These are phyloP conservation scores for Alnus rubra DNA, from an alignment of 306 rosid species.

Conservation along the genomic window DNA sequence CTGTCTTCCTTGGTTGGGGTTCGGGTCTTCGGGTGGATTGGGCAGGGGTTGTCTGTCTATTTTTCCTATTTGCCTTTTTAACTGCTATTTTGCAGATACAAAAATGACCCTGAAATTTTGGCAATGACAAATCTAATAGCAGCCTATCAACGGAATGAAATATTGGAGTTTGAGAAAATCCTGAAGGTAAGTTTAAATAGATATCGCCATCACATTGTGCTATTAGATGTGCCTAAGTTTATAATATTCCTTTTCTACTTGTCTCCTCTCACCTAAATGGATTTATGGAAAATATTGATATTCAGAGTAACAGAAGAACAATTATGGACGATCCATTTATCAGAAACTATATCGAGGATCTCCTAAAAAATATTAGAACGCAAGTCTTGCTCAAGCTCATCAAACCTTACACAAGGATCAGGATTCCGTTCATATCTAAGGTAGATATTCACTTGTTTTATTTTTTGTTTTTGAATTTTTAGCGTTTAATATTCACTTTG, in stretches of 20 bases:
- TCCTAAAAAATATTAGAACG: slow-evolving; percentile 93
- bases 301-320: slow-evolving; percentile 76
- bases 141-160: slow-evolving; percentile 95
- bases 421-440: slow-evolving; percentile 96
- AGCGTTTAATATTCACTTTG: neutral
- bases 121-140: slow-evolving; percentile 99
- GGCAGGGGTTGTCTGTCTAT: neutral
- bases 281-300: slow-evolving; percentile 8
- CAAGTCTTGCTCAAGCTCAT: slow-evolving; percentile 96
- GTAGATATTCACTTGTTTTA: slow-evolving; percentile 35
- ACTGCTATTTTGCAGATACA: slow-evolving; percentile 59
- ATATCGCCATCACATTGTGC: slow-evolving; percentile 18
- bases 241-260: slow-evolving; percentile 7
- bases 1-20: slow-evolving; percentile 9
- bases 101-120: slow-evolving; percentile 97
- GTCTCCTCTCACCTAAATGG: slow-evolving; percentile 26
- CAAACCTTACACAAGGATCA: slow-evolving; percentile 94
- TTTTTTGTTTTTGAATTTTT: neutral
- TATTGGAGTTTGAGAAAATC: slow-evolving; percentile 94
- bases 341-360: slow-evolving; percentile 93
- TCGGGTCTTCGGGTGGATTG: neutral
- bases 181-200: slow-evolving; percentile 57
- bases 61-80: slow-evolving; percentile 2
- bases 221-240: slow-evolving; percentile 6
- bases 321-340: slow-evolving; percentile 97